These are phyloP conservation scores for Arthrobotrys iridis DNA, from an alignment of 2,329 filamentous ascomycete species.

Conservation along the genomic window DNA sequence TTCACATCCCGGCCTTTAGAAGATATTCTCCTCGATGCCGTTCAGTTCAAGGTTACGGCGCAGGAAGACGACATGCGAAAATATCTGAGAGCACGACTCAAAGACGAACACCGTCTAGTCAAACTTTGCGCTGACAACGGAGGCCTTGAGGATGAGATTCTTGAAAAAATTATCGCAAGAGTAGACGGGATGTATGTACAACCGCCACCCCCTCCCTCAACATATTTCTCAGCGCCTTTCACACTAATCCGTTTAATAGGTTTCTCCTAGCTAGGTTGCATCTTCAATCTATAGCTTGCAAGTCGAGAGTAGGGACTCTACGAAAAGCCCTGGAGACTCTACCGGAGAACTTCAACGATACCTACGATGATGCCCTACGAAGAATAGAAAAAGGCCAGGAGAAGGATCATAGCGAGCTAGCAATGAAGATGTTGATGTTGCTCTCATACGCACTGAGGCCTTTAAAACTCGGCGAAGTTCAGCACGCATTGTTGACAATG, in stretches of 20 bases:
- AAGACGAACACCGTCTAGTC: background rate
- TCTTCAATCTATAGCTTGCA: background rate
- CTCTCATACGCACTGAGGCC: background rate
- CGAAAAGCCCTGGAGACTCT: background rate
- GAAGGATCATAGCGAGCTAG: background rate
- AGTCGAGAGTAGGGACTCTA: background rate
- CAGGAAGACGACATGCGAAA: constrained; percentile 3
- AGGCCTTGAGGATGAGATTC: constrained; percentile 3
- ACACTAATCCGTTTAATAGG: background rate
- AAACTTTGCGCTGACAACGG: background rate
- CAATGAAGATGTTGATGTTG: background rate
- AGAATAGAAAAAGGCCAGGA: background rate
- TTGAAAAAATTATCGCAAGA: background rate
- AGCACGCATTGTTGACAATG: background rate
- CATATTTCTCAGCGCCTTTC: background rate
- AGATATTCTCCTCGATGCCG: background rate
- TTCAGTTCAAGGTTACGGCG: constrained; percentile 4
- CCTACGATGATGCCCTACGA: background rate
- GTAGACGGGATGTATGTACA: background rate
- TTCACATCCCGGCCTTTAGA: background rate
- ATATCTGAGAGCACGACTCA: background rate
- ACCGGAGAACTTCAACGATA: background rate
- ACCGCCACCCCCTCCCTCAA: background rate
- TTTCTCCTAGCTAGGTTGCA: constrained; percentile 2
- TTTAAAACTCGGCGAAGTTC: background rate